Evolutionary conservation across 2,329 filamentous ascomycete species (phyloP), one percentile per base, ranked within the genome.

Genomic region (Orbilia oligospora): DNA sequence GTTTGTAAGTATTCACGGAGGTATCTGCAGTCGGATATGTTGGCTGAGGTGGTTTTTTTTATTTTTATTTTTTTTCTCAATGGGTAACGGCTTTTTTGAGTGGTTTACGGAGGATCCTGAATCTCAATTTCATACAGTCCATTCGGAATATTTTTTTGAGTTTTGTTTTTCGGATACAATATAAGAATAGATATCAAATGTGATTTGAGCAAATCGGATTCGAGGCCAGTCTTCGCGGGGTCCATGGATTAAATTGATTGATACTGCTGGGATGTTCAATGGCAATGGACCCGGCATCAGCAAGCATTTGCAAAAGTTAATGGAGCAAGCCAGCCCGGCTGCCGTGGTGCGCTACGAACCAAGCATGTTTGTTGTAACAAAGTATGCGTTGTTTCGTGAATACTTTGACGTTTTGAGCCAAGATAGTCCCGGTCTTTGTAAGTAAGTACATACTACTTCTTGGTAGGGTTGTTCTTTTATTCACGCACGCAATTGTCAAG

Each of bases 311-410:
- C n/a, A n/a, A n/a, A n/a, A 6, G 27, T 30, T 6, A 6, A 30
- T 30, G 27, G 27, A 30, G 6, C 56, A 24, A 20, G 56, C 56
- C 20, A 44, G 36, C 56, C n/a, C 33, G 56, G 56, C 12, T 27
- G 38, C 38, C 38, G 38, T 41, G 38, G 36, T 38, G 36, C 36
- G 36, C 36, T 38, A 38, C 36, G 27, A 58, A 41, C 30, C 30
- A 18, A 41, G n/a, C n/a, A n/a, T n/a, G n/a, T n/a, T n/a, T n/a
- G n/a, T n/a, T n/a, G n/a, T n/a, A 61, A 33, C 53, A 22, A 41
- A 55, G 55, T 55, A 72, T 66, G 69, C 69, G 69, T 72, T 72
- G 69, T 72, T 72, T 72, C 56, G 41, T 41, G 38, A n/a, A n/a
- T n/a, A n/a, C 38, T 41, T 41, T 68, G 24, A 48, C 36, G 48